Evolutionary conservation across 371 early-diverging fungal genomes (phyloP).

Genomic region (Haplosporangium sp.): DNA sequence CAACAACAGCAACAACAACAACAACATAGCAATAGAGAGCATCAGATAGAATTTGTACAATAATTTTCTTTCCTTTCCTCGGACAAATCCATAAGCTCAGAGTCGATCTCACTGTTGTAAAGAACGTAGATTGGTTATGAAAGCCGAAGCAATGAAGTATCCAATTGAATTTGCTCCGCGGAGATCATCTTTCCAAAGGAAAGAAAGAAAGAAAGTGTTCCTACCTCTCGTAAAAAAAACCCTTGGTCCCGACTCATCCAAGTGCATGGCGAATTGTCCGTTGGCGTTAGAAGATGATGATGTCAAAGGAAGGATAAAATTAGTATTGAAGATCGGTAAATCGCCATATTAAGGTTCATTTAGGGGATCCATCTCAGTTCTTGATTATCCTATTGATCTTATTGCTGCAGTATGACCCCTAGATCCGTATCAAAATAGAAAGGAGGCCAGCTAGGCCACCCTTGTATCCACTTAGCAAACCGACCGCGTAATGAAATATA

Average conservation of each 20-base stretch:
- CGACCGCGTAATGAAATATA: not conserved
- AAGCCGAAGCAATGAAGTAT: not conserved
- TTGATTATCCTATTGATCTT: conserved; percentile 3
- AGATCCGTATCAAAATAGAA: conserved; percentile 12
- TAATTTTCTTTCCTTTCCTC: not conserved
- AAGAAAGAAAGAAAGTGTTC: not conserved
- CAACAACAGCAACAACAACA: too few species aligned
- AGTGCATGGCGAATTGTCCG: too few species aligned
- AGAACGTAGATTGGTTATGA: not conserved
- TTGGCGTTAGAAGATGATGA: too few species aligned
- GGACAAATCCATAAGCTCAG: not conserved
- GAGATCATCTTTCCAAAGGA: not conserved
- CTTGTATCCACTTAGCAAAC: too few species aligned
- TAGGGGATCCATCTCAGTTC: not conserved
- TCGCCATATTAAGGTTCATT: too few species aligned
- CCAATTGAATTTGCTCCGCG: conserved; percentile 17
- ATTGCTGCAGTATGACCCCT: conserved; percentile 10
- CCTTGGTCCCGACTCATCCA: too few species aligned
- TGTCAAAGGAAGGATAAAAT: too few species aligned
- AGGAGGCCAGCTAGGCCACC: too few species aligned
- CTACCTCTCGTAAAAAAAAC: too few species aligned
- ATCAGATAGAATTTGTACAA: not conserved
- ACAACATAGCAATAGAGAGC: not conserved
- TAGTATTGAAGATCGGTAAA: too few species aligned
- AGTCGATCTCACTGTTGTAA: not conserved